Percentiles rank a stretch among this genome's conserved stretches.
phyloP scores from a whole-genome alignment of 768 basidiomycete species.

The Mycena belliarum region DNA sequence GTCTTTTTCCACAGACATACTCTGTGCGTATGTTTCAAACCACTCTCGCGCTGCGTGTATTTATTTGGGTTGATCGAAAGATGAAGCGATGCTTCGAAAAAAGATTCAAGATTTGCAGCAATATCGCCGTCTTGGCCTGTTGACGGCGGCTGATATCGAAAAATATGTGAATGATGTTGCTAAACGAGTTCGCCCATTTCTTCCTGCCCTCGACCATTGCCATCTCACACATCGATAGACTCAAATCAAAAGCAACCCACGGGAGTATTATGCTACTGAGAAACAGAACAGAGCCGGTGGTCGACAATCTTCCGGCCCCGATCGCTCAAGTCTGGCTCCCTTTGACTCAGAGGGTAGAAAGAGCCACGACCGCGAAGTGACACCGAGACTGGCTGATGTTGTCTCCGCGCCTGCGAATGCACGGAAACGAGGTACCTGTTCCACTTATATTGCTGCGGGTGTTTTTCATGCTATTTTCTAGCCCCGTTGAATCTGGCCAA shows the following conservation, averaged over 20 bases:
- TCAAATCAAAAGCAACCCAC: slow-evolving; percentile 61
- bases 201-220: neutral
- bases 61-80: slow-evolving; percentile 39
- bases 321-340: slow-evolving; percentile 45
- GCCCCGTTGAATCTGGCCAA: slow-evolving; percentile 88
- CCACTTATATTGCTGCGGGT: neutral
- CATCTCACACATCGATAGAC: slow-evolving; percentile 39
- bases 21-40: slow-evolving; percentile 59
- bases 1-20: slow-evolving; percentile 79
- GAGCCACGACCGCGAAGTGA: slow-evolving; percentile 62
- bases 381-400: slow-evolving; percentile 47
- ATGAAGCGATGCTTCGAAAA: slow-evolving; percentile 85
- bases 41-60: neutral
- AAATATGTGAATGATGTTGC: slow-evolving; percentile 78
- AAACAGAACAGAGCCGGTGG: slow-evolving; percentile 31
- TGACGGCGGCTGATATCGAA: slow-evolving; percentile 84
- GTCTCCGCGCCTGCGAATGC: slow-evolving; percentile 37
- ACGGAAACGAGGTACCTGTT: slow-evolving; percentile 47
- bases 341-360: slow-evolving; percentile 48
- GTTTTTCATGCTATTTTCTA: slow-evolving; percentile 3
- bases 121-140: slow-evolving; percentile 84
- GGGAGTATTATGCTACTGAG: slow-evolving; percentile 58
- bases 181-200: slow-evolving; percentile 59
- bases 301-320: slow-evolving; percentile 56
- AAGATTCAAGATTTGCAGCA: slow-evolving; percentile 90